Conservation (phyloP, 495 filamentous ascomycete species). For the Trichocladium antarcticum region DNA sequence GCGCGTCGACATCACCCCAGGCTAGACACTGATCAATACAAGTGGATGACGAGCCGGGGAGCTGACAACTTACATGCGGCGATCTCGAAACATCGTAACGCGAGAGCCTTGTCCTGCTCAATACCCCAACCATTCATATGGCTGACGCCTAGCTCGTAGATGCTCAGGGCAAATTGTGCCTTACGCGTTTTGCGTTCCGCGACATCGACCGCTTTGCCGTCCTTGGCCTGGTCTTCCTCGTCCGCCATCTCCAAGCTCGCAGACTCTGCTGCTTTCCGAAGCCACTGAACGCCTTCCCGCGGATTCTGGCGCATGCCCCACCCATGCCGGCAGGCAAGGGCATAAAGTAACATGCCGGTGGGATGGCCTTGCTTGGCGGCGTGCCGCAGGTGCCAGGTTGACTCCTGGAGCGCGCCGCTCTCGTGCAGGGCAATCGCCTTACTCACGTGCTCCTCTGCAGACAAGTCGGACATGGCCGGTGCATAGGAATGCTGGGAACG, state of each 20-base stretch:
- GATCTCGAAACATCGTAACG: conserved; percentile 89
- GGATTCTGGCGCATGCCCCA: conserved; percentile 95
- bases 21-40: conserved; percentile 28
- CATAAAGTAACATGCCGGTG: conserved; percentile 91
- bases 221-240: conserved; percentile 56
- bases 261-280: conserved; percentile 76
- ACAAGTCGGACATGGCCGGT: conserved; percentile 44
- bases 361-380: conserved; percentile 77
- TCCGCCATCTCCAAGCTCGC: conserved; percentile 71
- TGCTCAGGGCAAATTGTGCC: conserved; percentile 85
- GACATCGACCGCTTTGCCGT: conserved; percentile 51
- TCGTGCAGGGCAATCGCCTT: conserved; percentile 85
- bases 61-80: conserved; percentile 55
- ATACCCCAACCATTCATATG: conserved; percentile 98
- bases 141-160: conserved; percentile 93
- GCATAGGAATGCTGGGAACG: conserved; percentile 41
- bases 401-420: conserved; percentile 72
- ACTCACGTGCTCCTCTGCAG: conserved; percentile 75
- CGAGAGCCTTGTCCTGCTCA: conserved; percentile 78
- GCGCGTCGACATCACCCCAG: conserved; percentile 94
- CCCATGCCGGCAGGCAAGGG: conserved; percentile 90
- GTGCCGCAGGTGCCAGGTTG: conserved; percentile 87
- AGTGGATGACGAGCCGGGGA: not conserved
- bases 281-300: conserved; percentile 79
- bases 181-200: conserved; percentile 64